Evolutionary conservation across 2,329 filamentous ascomycete species (phyloP).

Genomic region (Calonectria hawksworthii): DNA sequence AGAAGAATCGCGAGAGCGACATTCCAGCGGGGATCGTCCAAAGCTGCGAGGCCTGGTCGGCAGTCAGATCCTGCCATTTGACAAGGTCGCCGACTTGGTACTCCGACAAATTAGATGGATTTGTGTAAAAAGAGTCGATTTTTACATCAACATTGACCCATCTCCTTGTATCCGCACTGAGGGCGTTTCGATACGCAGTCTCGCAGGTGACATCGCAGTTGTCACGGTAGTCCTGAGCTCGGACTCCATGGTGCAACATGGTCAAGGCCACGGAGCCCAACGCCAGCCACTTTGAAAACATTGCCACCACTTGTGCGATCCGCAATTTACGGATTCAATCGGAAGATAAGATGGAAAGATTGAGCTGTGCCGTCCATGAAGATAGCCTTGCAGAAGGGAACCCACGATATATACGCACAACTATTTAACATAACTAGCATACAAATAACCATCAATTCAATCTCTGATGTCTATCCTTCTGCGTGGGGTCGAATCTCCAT

Average conservation of each 20-base stretch:
- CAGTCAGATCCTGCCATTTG: neutral
- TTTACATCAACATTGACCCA: neutral
- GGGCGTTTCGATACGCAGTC: neutral
- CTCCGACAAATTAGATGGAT: neutral
- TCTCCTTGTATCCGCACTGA: neutral
- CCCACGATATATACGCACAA: neutral
- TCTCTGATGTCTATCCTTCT: neutral
- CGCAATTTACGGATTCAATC: neutral
- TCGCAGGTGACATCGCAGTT: neutral
- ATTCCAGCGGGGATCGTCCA: neutral
- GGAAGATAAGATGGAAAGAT: neutral
- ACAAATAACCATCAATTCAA: neutral
- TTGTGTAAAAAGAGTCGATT: neutral
- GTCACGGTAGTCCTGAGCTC: neutral
- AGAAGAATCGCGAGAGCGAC: conserved; percentile 1
- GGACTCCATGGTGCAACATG: neutral
- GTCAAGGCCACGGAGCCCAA: neutral
- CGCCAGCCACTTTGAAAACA: neutral
- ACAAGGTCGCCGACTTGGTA: neutral
- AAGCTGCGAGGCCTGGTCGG: neutral
- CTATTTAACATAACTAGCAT: neutral
- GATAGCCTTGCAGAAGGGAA: neutral
- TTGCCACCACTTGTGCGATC: neutral
- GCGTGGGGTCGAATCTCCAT: neutral
- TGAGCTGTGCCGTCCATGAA: too few species aligned